Conservation (phyloP, 2,329 filamentous ascomycete genomes). For the Coleophoma crateriformis region DNA sequence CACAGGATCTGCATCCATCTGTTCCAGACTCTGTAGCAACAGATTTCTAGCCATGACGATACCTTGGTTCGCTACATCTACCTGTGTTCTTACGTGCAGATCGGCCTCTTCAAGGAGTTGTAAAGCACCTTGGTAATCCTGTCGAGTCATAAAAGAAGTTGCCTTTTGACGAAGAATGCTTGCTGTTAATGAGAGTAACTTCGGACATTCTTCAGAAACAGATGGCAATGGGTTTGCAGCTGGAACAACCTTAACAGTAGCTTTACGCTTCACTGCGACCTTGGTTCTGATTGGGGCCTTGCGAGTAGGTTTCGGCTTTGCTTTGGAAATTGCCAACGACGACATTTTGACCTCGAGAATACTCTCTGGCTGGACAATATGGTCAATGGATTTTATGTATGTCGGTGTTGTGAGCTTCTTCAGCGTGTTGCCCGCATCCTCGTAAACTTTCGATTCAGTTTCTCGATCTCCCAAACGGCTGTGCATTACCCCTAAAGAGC, state of each 20-base stretch:
- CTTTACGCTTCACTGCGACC: conserved; percentile 22
- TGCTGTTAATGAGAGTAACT: conserved; percentile 35
- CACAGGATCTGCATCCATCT: conserved; percentile 74
- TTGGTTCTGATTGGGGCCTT: conserved; percentile 23
- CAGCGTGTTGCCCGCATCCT: conserved; percentile 39
- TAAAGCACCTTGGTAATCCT: conserved; percentile 52
- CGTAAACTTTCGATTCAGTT: conserved; percentile 41
- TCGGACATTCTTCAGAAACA: conserved; percentile 25
- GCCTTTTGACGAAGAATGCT: conserved; percentile 46
- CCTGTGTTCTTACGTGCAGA: conserved; percentile 35
- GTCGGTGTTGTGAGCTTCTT: conserved; percentile 34
- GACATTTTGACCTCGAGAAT: conserved; percentile 17
- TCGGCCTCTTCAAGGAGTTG: conserved; percentile 45
- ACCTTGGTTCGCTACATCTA: conserved; percentile 41
- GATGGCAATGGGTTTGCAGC: conserved; percentile 11
- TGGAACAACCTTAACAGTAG: conserved; percentile 19
- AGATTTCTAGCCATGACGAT: conserved; percentile 63
- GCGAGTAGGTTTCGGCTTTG: conserved; percentile 28
- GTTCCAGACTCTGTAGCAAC: conserved; percentile 61
- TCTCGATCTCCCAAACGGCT: conserved; percentile 39
- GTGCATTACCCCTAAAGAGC: conserved; percentile 49
- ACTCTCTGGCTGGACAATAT: conserved; percentile 11
- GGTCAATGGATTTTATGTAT: conserved; percentile 16
- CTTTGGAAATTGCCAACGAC: conserved; percentile 23
- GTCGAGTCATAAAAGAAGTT: conserved; percentile 35